Conservation (phyloP, 2,329 filamentous ascomycete species). For the Podosphaera xanthii region DNA sequence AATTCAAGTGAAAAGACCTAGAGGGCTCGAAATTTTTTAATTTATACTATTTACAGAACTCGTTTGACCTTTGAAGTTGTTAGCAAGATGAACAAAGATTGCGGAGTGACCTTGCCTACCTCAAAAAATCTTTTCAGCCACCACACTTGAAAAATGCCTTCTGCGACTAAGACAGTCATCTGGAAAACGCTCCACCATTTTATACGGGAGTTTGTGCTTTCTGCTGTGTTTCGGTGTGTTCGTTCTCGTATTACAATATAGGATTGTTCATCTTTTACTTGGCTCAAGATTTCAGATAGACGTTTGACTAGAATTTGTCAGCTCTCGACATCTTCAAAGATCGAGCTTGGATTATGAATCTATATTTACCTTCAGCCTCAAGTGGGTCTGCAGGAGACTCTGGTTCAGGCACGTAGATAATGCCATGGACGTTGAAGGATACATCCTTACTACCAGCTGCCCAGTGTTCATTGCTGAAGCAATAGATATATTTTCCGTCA, state of each 20-base stretch:
- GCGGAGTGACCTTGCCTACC: slow-evolving; percentile 22
- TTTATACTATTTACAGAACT: slow-evolving; percentile 26
- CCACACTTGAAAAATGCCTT: slow-evolving; percentile 97
- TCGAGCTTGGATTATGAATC: neutral
- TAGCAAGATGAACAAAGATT: slow-evolving; percentile 13
- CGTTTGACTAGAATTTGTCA: slow-evolving; percentile 36
- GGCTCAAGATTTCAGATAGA: slow-evolving; percentile 63
- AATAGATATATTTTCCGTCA: slow-evolving; percentile 86
- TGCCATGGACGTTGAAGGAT: slow-evolving; percentile 96
- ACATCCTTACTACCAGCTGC: slow-evolving; percentile 91
- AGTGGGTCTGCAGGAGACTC: slow-evolving; percentile 71
- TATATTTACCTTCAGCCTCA: slow-evolving; percentile 55
- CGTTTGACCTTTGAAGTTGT: slow-evolving; percentile 30
- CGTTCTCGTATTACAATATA: slow-evolving; percentile 93
- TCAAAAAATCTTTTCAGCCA: slow-evolving; percentile 98
- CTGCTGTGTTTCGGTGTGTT: slow-evolving; percentile 92
- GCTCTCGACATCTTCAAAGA: too few species aligned
- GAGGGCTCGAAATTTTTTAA: too few species aligned
- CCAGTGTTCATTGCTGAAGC: slow-evolving; percentile 99
- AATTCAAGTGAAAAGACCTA: too few species aligned
- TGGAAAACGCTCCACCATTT: slow-evolving; percentile 99
- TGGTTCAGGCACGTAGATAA: slow-evolving; percentile 84
- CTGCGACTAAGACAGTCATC: slow-evolving; percentile 64
- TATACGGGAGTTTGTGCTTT: slow-evolving; percentile 90
- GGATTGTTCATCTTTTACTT: slow-evolving; percentile 93